Evolutionary conservation across 2,329 filamentous ascomycete species (phyloP).

Genomic region (Pestalotiopsis sp.): DNA sequence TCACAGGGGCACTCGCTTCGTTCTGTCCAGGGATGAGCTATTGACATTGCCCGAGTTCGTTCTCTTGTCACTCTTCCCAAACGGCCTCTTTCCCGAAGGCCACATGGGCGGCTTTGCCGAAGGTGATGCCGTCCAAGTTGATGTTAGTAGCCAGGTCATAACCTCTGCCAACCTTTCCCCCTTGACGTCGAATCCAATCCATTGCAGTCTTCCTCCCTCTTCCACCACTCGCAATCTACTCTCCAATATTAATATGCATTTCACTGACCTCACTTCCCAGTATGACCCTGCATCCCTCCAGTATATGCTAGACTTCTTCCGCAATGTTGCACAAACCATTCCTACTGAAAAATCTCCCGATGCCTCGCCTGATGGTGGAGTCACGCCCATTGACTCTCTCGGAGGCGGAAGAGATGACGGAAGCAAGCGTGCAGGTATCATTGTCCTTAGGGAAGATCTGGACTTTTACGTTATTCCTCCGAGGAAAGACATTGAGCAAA

Average conservation of each 20-base stretch:
- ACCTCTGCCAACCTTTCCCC: slow-evolving; percentile 23
- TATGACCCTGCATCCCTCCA: slow-evolving; percentile 95
- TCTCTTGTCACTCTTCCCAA: slow-evolving; percentile 94
- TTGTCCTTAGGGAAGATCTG: slow-evolving; percentile 91
- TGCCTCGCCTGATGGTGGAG: slow-evolving; percentile 63
- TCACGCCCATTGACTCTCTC: slow-evolving; percentile 72
- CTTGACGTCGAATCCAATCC: slow-evolving; percentile 17
- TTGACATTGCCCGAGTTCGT: slow-evolving; percentile 97
- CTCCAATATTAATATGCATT: slow-evolving; percentile 43
- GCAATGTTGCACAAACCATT: slow-evolving; percentile 94
- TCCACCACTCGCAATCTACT: slow-evolving; percentile 34
- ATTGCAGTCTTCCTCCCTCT: slow-evolving; percentile 20
- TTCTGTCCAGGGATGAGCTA: slow-evolving; percentile 91
- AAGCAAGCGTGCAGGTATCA: slow-evolving; percentile 92
- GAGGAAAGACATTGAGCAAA: slow-evolving; percentile 76
- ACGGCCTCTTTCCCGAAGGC: slow-evolving; percentile 95
- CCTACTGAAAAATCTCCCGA: slow-evolving; percentile 72
- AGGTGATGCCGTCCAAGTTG: slow-evolving; percentile 92
- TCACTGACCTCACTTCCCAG: slow-evolving; percentile 56
- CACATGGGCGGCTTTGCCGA: slow-evolving; percentile 94
- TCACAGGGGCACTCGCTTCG: slow-evolving; percentile 84
- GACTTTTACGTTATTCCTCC: slow-evolving; percentile 98
- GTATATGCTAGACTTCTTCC: slow-evolving; percentile 99
- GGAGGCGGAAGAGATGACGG: slow-evolving; percentile 58
- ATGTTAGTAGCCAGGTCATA: slow-evolving; percentile 67